Conservation (phyloP, 164 flowering plant species). For the Buxus sempervirens region DNA sequence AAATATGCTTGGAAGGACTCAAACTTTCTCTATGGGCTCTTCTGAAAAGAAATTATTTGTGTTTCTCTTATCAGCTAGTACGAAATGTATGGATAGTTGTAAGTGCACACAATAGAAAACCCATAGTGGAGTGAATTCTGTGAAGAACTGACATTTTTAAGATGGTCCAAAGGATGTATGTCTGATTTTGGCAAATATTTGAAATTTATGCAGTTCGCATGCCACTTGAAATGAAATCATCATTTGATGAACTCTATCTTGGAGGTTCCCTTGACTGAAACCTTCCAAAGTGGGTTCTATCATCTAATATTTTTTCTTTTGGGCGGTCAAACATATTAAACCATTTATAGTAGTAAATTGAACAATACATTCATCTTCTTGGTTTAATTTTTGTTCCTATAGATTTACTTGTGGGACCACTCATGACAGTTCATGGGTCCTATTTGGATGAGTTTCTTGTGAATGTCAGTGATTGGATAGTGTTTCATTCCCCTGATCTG, state of each 20-base stretch:
- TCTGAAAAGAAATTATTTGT: neutral
- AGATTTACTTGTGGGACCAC: neutral
- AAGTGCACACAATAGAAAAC: no score
- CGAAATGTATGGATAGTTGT: neutral
- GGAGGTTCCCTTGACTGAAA: neutral
- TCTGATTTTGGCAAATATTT: neutral
- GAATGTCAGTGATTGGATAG: no score
- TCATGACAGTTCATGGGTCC: neutral
- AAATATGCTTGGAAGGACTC: neutral
- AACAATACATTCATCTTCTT: neutral
- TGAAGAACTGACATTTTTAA: no score
- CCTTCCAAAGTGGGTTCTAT: neutral
- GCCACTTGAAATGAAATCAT: neutral
- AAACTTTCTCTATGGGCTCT: neutral
- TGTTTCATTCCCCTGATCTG: neutral
- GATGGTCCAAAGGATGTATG: no score
- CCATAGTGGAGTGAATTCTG: no score
- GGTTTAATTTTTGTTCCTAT: neutral
- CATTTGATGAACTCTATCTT: neutral
- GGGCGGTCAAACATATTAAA: neutral
- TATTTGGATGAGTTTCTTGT: neutral
- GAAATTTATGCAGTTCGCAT: neutral
- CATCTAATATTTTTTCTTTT: neutral
- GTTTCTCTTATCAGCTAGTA: neutral
- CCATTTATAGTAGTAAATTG: neutral